These are phyloP conservation scores for Xylaria curta DNA, from an alignment of 495 filamentous ascomycete genomes.

Conservation along the genomic window DNA sequence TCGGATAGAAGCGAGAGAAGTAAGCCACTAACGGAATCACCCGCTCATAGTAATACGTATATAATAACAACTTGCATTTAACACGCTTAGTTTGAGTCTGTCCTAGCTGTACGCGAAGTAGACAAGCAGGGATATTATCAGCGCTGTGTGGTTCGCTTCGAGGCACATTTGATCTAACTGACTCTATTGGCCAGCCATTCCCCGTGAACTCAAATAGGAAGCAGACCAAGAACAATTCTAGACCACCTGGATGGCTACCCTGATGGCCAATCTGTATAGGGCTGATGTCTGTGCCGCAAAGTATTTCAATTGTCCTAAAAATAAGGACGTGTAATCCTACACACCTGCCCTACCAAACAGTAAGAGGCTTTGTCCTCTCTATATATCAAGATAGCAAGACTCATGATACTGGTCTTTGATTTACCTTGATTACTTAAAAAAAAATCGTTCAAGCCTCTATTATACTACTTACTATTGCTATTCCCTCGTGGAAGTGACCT, in stretches of 20 bases:
- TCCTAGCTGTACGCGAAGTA: not conserved
- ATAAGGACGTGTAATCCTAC: constrained; percentile 1
- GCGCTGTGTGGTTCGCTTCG: constrained; percentile 14
- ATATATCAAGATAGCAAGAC: constrained; percentile 1
- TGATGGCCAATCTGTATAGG: constrained; percentile 14
- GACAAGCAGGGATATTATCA: not conserved
- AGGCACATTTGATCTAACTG: not conserved
- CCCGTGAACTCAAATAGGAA: not conserved
- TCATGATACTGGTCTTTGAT: not conserved
- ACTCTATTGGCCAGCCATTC: not conserved
- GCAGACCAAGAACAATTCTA: not conserved
- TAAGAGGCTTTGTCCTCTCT: not conserved
- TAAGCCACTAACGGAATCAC: not conserved
- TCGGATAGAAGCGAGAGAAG: not conserved
- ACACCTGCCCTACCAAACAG: not conserved
- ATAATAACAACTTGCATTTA: not conserved
- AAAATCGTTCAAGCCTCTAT: not conserved
- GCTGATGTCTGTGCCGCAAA: not conserved
- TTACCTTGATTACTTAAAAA: not conserved
- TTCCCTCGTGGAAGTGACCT: too few relatives aligned
- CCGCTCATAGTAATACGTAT: not conserved
- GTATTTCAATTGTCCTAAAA: constrained; percentile 8
- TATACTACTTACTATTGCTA: not conserved
- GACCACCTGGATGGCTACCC: constrained; percentile 11
- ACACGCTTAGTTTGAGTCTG: not conserved